Evolutionary conservation across 2,329 filamentous ascomycete species (phyloP).

Genomic region (Chalaropsis ovoidea): DNA sequence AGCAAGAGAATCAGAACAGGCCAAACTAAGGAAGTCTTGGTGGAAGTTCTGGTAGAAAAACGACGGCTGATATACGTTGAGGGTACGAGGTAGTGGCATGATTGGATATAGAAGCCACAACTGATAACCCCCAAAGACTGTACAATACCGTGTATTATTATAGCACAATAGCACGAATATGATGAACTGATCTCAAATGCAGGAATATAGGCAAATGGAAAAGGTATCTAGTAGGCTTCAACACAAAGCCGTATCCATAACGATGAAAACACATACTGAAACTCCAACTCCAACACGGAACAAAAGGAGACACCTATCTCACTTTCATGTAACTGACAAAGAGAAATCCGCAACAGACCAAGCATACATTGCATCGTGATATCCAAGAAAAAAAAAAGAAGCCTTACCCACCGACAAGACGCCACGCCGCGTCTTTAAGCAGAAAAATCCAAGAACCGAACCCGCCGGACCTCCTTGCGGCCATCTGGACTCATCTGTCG

Average conservation of each 20-base stretch:
- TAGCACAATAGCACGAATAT: not conserved
- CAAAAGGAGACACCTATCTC: not conserved
- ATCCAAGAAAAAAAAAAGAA: conserved; percentile 3
- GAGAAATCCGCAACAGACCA: not conserved
- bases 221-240: not conserved
- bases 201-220: not conserved
- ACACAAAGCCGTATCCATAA: not conserved
- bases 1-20: conserved; percentile 32
- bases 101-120: conserved; percentile 8
- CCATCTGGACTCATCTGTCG: conserved; percentile 14
- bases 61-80: not conserved
- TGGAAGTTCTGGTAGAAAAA: conserved; percentile 45
- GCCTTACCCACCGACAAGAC: conserved; percentile 1
- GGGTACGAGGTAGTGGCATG: not conserved
- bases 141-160: conserved; percentile 27
- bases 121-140: not conserved
- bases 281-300: not conserved
- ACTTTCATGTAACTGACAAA: not conserved
- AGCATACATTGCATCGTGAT: conserved; percentile 7
- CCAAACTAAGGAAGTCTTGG: conserved; percentile 37
- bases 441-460: conserved; percentile 19
- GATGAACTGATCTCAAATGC: not conserved
- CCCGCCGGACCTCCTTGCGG: conserved; percentile 17
- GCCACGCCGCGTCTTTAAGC: not conserved
- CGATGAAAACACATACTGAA: not conserved